phyloP scores from a whole-genome alignment of 345 rosid species.

The Combretum micranthum region DNA sequence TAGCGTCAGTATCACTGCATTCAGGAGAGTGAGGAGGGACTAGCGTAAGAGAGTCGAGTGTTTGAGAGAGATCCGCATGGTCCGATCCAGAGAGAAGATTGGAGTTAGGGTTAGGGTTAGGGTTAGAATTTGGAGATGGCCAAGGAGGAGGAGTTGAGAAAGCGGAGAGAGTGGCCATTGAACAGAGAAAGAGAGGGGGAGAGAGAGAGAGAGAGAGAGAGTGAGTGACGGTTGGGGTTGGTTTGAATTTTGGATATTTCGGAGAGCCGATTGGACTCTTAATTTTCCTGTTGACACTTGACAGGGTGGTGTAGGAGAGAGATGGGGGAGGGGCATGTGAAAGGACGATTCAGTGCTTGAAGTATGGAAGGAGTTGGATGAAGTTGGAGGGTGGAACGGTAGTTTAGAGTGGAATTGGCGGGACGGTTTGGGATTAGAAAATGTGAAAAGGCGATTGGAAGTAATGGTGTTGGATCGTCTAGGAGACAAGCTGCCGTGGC shows the following conservation, averaged over 20 bases:
- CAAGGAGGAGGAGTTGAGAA: constrained; percentile 36
- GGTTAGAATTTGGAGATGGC: constrained; percentile 35
- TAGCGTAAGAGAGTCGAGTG: constrained; percentile 48
- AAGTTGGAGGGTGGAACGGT: background rate
- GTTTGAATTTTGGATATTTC: background rate
- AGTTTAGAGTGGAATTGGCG: constrained; percentile 8
- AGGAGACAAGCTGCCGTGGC: too few relatives aligned
- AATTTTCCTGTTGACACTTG: too few relatives aligned
- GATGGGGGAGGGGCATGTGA: background rate
- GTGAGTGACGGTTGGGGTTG: background rate
- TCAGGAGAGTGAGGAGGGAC: constrained; percentile 18
- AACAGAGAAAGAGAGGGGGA: background rate
- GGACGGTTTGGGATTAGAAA: constrained; percentile 3
- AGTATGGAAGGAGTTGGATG: background rate
- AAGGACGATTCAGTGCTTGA: constrained; percentile 9
- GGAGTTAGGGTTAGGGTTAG: constrained; percentile 7
- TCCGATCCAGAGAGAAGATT: constrained; percentile 2
- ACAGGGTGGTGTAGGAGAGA: background rate
- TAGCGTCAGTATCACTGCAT: constrained; percentile 10
- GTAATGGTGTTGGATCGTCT: too few relatives aligned
- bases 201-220: background rate
- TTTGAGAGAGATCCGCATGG: constrained; percentile 20
- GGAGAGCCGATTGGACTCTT: background rate
- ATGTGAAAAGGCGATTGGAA: too few relatives aligned
- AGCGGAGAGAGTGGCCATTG: constrained; percentile 75